Evolutionary conservation across 768 basidiomycete species (phyloP).

Genomic region (Russula brevipes): DNA sequence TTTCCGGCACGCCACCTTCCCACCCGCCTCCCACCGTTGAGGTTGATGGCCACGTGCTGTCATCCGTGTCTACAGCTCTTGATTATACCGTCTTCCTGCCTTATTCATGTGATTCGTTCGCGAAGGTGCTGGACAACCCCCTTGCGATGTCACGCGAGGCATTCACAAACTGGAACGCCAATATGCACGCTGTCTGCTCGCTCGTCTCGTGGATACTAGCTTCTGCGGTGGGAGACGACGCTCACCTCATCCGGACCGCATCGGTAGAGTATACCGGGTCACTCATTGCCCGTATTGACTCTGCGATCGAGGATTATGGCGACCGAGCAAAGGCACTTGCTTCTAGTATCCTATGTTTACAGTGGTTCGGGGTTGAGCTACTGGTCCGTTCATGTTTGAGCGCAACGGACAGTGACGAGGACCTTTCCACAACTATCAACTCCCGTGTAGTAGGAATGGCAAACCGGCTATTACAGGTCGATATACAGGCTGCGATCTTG

Average conservation of each 20-base stretch:
- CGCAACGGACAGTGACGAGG: not conserved
- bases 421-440: constrained; percentile 5
- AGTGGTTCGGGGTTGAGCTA: constrained; percentile 23
- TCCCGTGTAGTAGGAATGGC: constrained; percentile 8
- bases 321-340: not conserved
- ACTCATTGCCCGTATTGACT: constrained; percentile 20
- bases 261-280: constrained; percentile 17
- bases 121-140: constrained; percentile 42
- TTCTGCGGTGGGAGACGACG: not conserved
- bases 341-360: constrained; percentile 6
- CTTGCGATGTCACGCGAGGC: constrained; percentile 38
- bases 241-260: constrained; percentile 17
- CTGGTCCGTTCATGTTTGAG: constrained; percentile 13
- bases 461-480: constrained; percentile 46
- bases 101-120: constrained; percentile 19
- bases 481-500: constrained; percentile 44
- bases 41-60: constrained; percentile 41
- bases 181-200: constrained; percentile 35
- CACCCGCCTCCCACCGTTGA: constrained; percentile 32
- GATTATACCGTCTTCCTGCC: constrained; percentile 35
- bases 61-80: constrained; percentile 38
- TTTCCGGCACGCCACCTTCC: constrained; percentile 30
- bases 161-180: constrained; percentile 37
- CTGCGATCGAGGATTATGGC: not conserved
- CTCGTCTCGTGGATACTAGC: constrained; percentile 19